These are phyloP conservation scores for Penstemon newberryi DNA, from an alignment of 257 asterid genomes.

Conservation along the genomic window DNA sequence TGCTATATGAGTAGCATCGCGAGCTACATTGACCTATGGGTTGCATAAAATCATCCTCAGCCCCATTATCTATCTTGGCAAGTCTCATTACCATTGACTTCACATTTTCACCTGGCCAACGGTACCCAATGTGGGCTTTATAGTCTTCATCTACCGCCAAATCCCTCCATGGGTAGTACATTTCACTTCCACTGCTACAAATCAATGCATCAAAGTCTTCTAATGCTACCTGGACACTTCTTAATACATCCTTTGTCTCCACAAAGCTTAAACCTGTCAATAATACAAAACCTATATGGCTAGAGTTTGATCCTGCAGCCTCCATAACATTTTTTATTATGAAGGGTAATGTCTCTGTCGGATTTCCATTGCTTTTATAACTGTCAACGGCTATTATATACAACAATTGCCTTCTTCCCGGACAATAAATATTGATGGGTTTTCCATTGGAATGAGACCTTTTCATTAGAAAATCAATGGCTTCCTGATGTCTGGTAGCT, in stretches of 20 bases:
- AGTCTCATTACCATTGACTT: constrained; percentile 49
- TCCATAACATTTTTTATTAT: constrained; percentile 55
- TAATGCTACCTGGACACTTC: constrained; percentile 48
- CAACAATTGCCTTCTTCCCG: constrained; percentile 65
- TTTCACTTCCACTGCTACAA: constrained; percentile 83
- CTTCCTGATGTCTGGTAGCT: constrained; percentile 47
- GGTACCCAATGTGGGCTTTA: constrained; percentile 55
- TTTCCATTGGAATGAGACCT: constrained; percentile 40
- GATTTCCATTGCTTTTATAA: constrained; percentile 58
- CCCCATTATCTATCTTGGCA: constrained; percentile 40
- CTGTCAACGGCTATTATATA: constrained; percentile 72
- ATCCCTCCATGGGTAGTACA: constrained; percentile 80
- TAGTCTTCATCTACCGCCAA: constrained; percentile 54
- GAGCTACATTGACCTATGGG: constrained; percentile 45
- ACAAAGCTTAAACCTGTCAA: constrained; percentile 50
- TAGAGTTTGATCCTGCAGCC: constrained; percentile 43
- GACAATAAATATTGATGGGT: constrained; percentile 36
- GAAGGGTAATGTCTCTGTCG: constrained; percentile 47
- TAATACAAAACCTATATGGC: constrained; percentile 56
- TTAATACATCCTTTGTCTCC: constrained; percentile 52
- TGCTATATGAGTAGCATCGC: constrained; percentile 57
- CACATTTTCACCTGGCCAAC: constrained; percentile 67
- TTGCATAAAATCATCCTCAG: constrained; percentile 44
- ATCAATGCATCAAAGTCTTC: constrained; percentile 74
- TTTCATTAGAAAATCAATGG: constrained; percentile 44